Evolutionary conservation across 108 stramenopile species (phyloP), one percentile per base, ranked within the genome.

Genomic region (Fistulifera solaris): DNA sequence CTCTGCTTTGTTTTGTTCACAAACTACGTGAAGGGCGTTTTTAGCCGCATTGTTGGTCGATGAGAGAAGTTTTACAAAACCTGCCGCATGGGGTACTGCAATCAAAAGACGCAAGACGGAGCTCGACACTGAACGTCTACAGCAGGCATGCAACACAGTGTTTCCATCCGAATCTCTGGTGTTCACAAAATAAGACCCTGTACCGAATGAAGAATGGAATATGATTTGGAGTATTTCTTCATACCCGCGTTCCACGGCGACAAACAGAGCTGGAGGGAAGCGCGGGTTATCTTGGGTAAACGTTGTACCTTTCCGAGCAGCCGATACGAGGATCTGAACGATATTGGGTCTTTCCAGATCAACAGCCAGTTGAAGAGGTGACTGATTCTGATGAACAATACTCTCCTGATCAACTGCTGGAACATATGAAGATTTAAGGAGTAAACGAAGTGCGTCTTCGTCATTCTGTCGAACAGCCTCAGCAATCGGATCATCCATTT

Each of bases 21-120:
- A 89, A 38, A 81, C 83, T 7, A 80, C 26, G 52, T 89, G 87
- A 15, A 84, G 45, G 1, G 76, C 23, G 26, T 76, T 85, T 44
- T 76, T 66, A 25, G 67, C 57, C 2, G 55, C 14, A 22, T 59
- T 27, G 59, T 89, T 89, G 23, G 23, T 54, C 41, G 54, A 52
- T n/a, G 78, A 18, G 22, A 87, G 40, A 3, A 62, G 43, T 64
- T 67, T 77, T 43, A 45, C 54, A 11, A 58, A 40, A 39, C 40
- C 54, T 59, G 48, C 28, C 43, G 58, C 15, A 27, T 22, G 11
- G 35, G 21, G 26, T 1, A 27, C 27, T 21, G 19, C 24, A 6
- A 18, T 22, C 58, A 38, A 5, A 24, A 27, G 56, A 43, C 27
- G 22, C 23, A 27, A 1, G 14, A 25, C 56, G 41, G 38, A n/a